Evolutionary conservation across 495 filamentous ascomycete species (phyloP), one percentile per base, ranked within the genome.

Genomic region (Chaetomidium leptoderma): DNA sequence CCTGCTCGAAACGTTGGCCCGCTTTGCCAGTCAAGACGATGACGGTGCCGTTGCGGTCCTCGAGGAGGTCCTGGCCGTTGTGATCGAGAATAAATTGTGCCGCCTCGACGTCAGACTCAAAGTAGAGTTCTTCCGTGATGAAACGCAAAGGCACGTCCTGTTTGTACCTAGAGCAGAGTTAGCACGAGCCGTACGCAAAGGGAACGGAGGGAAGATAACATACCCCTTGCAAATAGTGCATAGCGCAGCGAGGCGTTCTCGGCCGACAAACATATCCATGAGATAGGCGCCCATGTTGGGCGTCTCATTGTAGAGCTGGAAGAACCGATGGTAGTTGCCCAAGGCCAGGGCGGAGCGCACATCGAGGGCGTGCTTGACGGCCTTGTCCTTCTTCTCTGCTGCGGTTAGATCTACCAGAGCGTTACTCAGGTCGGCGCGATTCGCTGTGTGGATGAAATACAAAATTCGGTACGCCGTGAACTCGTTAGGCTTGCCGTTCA

Each of bases 391-490:
- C 75, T 95, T 97, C 76, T 99, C 93, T 89, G 87, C 82, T 80
- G 87, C 75, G 72, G 91, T 97, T 90, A 99, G 86, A 84, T 96
- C 91, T 82, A 91, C 91, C 74, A 99, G 81, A 60, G 91, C 83
- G 79, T 96, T 90, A 79, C 96, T 97, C 85, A 99, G 88, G 76
- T 91, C 93, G 72, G 90, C 91, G 78, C 90, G 90, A 78, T 97
- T 99, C 78, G 89, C 90, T 65, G 95, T 97, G 75, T 99, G 90
- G 78, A 99, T 90, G 80, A 93, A 95, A 84, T 99, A 99, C 71
- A 99, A 84, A 75, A 99, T 97, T 83, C 95, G 95, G 84, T 99
- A 99, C 58, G 92, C 95, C 82, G 92, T 90, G 76, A 99, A 99
- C 73, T 99, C 93, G 69, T 86, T 86, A 55, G 91, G 83, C 76